Conservation (phyloP, 495 filamentous ascomycete genomes). For the Cercophora samala region DNA sequence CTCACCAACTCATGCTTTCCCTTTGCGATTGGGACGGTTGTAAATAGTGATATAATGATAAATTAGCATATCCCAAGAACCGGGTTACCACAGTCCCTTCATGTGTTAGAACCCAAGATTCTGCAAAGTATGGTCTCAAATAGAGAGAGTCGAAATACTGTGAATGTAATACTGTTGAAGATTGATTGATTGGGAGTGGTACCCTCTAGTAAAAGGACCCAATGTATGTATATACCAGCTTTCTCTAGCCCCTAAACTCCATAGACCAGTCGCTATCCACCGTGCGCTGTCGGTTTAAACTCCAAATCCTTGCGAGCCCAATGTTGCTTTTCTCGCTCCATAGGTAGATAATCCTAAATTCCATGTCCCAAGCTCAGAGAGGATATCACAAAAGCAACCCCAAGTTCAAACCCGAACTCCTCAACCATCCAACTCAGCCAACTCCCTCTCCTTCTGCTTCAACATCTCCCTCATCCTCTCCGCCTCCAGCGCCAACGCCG, state of each 20-base stretch:
- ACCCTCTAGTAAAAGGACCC: not conserved
- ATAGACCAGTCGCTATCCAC: not conserved
- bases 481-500: slow-evolving; percentile 66
- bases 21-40: too few species aligned
- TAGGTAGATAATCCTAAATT: not conserved
- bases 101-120: too few species aligned
- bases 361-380: too few species aligned
- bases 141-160: not conserved
- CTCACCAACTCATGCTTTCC: too few species aligned
- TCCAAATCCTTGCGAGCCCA: not conserved
- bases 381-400: too few species aligned
- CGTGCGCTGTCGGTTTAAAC: not conserved
- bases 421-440: slow-evolving; percentile 57
- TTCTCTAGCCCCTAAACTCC: not conserved
- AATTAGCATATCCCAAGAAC: too few species aligned
- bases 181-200: not conserved
- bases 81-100: too few species aligned
- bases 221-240: not conserved
- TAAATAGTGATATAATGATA: too few species aligned
- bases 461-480: slow-evolving; percentile 74
- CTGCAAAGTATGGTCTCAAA: too few species aligned
- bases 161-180: not conserved
- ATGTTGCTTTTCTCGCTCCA: not conserved
- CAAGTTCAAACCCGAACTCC: too few species aligned
- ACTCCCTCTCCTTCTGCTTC: slow-evolving; percentile 71